These are phyloP conservation scores for Magnolia sinica DNA, from an alignment of 164 flowering plant genomes.

Conservation along the genomic window DNA sequence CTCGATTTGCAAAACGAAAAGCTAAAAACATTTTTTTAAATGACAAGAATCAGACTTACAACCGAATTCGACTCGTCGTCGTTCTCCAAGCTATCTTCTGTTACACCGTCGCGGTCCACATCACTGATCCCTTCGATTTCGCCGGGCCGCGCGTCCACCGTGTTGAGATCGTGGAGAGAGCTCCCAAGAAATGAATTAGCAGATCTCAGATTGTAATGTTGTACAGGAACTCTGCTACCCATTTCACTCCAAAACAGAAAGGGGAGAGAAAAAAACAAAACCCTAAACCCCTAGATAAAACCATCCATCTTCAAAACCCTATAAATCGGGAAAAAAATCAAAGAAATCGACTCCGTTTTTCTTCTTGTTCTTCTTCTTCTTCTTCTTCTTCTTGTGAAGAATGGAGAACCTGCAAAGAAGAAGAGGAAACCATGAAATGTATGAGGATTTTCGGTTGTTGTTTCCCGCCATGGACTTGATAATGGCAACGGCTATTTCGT, in stretches of 20 bases:
- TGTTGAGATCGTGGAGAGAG: slow-evolving; percentile 68
- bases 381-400: slow-evolving; percentile 11
- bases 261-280: neutral
- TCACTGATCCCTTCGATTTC: slow-evolving; percentile 39
- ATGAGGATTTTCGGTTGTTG: neutral
- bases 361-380: neutral
- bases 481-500: slow-evolving; percentile 12
- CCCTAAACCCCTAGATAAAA: slow-evolving; percentile 13
- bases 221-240: slow-evolving; percentile 60
- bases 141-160: slow-evolving; percentile 44
- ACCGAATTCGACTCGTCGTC: slow-evolving; percentile 54
- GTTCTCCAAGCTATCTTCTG: slow-evolving; percentile 49
- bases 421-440: neutral
- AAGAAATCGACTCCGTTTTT: neutral
- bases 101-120: slow-evolving; percentile 47
- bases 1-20: neutral
- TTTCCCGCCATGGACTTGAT: neutral
- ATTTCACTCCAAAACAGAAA: slow-evolving; percentile 16
- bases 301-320: slow-evolving; percentile 6
- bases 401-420: slow-evolving; percentile 2
- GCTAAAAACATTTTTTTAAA: neutral
- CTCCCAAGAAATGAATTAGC: slow-evolving; percentile 52
- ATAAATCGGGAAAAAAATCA: neutral
- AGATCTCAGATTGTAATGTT: slow-evolving; percentile 56
- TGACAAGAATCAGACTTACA: slow-evolving; percentile 29